Evolutionary conservation across 1,139 yeast species (phyloP).

Genomic region (Kodamaea sp.): DNA sequence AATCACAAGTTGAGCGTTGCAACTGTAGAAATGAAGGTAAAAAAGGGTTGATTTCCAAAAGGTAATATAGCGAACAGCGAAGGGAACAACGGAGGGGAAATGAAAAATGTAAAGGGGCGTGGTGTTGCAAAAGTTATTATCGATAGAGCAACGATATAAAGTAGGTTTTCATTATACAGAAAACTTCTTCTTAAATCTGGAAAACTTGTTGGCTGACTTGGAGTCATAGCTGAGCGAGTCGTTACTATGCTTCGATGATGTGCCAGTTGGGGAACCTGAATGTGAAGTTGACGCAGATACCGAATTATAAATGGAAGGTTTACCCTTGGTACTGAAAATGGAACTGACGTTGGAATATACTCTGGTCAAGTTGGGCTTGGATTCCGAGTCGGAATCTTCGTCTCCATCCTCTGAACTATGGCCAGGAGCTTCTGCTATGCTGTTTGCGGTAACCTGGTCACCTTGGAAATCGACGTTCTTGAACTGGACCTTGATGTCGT

Average conservation of each 20-base stretch:
- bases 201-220: constrained; percentile 8
- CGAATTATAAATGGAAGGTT: constrained; percentile 4
- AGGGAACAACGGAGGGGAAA: no score
- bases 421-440: background rate
- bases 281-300: constrained; percentile 2
- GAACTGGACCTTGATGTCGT: constrained; percentile 10
- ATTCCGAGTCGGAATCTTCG: constrained; percentile 10
- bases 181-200: constrained; percentile 14
- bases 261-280: constrained; percentile 3
- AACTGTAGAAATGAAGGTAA: background rate
- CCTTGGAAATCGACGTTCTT: constrained; percentile 13
- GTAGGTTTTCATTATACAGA: no score
- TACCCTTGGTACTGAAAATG: constrained; percentile 20
- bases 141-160: no score
- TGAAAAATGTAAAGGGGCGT: no score
- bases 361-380: constrained; percentile 11
- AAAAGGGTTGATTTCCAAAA: no score
- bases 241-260: background rate
- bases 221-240: constrained; percentile 3
- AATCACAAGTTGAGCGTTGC: background rate
- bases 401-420: constrained; percentile 5
- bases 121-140: no score
- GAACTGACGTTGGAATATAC: constrained; percentile 25
- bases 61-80: no score
- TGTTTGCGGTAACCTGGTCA: background rate